Base-by-base conservation (phyloP, 1,284 basidiomycete genomes). In the Schizophyllum amplum region DNA sequence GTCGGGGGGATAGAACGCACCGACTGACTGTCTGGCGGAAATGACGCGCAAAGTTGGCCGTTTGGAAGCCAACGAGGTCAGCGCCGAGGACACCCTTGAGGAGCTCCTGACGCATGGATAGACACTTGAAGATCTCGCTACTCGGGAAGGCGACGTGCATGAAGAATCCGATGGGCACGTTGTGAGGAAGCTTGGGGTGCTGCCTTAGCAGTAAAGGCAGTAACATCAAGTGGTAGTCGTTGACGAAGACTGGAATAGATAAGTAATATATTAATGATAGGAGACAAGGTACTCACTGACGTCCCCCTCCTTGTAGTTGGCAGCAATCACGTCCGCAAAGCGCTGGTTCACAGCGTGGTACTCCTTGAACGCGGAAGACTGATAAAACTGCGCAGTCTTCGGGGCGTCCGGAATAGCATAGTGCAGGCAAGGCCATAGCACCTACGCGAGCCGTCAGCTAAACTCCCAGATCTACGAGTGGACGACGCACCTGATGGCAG, bases 131-230 rank as follows among this genome's bases (percentile, higher is more conserved):
- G 60, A 94, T 91, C 70, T 94, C 92, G 22, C 87, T 90, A 7
- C 83, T 87, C 0, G 92, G 92, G 71, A 94, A 94, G 1, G 92
- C 87, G 61, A 93, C 90, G 65, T 94, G 91, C 71, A 93, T 79
- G 75, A 94, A 94, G 75, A 94, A 92, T 0, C 91, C 90, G 61
- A 94, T 91, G 24, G 86, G 82, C 0, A 87, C 84, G 23, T 79
- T 78, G 0, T 85, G 63, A 1, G 75, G 73, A 47, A 81, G 72
- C n/a, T 70, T 69, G 11, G 75, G 73, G 0, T 71, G 73, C 0
- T 72, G 63, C 33, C 91, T 84, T 21, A 94, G 77, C 71, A 94
- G 82, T 26, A 78, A 75, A 0, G 92, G 92, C 20, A 94, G 79
- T 27, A 94, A 83, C 75, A 94, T 85, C 48, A 94, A 82, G 65